Evolutionary conservation across 192 early-diverging fungal species (phyloP).

Genomic region (Podila minutissima): DNA sequence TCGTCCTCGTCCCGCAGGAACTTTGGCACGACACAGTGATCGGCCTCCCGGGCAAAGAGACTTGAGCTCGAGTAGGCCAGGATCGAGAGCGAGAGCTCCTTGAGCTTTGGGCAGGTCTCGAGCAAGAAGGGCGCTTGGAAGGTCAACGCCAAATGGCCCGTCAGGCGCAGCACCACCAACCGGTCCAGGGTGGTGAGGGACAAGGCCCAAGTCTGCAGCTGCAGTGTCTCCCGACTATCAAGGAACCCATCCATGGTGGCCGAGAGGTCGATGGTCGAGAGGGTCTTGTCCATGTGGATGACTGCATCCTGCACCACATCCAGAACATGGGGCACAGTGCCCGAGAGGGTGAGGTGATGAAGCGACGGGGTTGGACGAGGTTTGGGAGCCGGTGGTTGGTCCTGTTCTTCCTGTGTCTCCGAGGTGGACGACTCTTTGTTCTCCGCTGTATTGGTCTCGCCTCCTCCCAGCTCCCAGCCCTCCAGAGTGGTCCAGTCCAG

Average conservation of each 20-base stretch:
- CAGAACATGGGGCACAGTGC: slow-evolving; percentile 24
- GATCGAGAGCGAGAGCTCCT: slow-evolving; percentile 10
- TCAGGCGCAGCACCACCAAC: slow-evolving; percentile 11
- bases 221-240: neutral
- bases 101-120: slow-evolving; percentile 15
- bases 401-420: neutral
- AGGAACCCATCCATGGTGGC: slow-evolving; percentile 31
- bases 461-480: neutral
- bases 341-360: slow-evolving; percentile 9
- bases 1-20: slow-evolving; percentile 12
- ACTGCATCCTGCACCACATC: slow-evolving; percentile 19
- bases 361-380: neutral
- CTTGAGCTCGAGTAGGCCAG: slow-evolving; percentile 24
- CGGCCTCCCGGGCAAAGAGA: slow-evolving; percentile 7
- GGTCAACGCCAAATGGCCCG: slow-evolving; percentile 17
- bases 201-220: slow-evolving; percentile 14
- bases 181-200: slow-evolving; percentile 2
- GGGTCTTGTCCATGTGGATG: slow-evolving; percentile 2
- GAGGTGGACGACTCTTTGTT: neutral
- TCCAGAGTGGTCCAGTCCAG: slow-evolving; percentile 2
- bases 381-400: neutral
- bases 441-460: neutral
- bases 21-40: slow-evolving; percentile 11
- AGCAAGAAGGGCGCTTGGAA: slow-evolving; percentile 21
- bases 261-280: slow-evolving; percentile 8